Conservation (phyloP, 768 basidiomycete species). For the Leucocoprinus birnbaumii region DNA sequence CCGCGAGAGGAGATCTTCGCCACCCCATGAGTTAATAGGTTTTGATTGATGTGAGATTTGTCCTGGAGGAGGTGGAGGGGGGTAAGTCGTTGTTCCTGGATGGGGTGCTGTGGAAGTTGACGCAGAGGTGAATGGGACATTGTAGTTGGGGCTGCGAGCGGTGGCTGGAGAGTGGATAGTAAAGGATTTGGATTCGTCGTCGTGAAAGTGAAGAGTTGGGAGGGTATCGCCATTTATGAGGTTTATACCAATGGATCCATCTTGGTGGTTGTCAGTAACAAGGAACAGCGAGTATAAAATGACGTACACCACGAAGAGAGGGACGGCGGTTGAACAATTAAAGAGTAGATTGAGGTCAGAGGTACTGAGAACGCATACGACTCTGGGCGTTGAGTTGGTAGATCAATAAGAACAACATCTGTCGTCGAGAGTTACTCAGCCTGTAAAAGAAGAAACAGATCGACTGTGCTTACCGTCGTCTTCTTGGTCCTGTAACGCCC, state of each 20-base stretch:
- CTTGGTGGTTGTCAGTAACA: constrained; percentile 33
- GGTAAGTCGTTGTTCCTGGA: constrained; percentile 52
- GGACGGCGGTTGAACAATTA: constrained; percentile 81
- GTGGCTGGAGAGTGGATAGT: constrained; percentile 46
- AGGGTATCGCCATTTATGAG: constrained; percentile 83
- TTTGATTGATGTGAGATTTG: constrained; percentile 37
- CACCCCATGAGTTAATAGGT: constrained; percentile 70
- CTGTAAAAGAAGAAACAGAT: constrained; percentile 2
- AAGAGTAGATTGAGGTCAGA: constrained; percentile 83
- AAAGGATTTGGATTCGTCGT: constrained; percentile 89
- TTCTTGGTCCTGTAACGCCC: constrained; percentile 53
- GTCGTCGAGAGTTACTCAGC: constrained; percentile 9
- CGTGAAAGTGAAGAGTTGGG: constrained; percentile 92
- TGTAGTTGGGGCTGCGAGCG: constrained; percentile 22
- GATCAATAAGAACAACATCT: constrained; percentile 86
- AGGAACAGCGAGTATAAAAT: not conserved
- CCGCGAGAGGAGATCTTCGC: constrained; percentile 79
- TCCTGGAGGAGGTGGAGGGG: constrained; percentile 51
- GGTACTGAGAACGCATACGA: constrained; percentile 97
- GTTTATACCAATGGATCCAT: constrained; percentile 88
- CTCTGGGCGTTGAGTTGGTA: constrained; percentile 80
- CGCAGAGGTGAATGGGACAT: not conserved
- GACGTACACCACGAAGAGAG: constrained; percentile 77
- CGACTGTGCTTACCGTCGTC: constrained; percentile 57
- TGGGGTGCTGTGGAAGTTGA: not conserved